Evolutionary conservation across 352 stramenopile species (phyloP).

Genomic region (Phytophthora brassicae): DNA sequence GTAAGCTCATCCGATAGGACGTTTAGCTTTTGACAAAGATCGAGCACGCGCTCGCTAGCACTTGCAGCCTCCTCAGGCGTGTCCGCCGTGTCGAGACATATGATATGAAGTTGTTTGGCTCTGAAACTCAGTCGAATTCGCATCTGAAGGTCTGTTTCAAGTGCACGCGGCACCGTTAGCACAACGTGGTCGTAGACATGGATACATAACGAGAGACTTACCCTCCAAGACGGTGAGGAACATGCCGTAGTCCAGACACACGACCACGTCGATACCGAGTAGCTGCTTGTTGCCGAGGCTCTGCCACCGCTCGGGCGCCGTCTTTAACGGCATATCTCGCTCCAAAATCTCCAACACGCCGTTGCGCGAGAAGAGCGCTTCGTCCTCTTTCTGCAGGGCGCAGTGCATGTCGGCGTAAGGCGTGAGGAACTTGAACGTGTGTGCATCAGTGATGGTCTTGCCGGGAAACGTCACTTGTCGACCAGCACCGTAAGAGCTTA

Average conservation of each 20-base stretch:
- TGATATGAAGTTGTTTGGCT: constrained; percentile 62
- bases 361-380: constrained; percentile 54
- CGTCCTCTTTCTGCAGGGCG: constrained; percentile 53
- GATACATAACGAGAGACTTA: constrained; percentile 24
- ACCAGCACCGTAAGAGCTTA: constrained; percentile 74
- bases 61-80: constrained; percentile 61
- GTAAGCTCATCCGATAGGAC: constrained; percentile 33
- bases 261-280: constrained; percentile 62
- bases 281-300: constrained; percentile 65
- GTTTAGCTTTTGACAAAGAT: constrained; percentile 55
- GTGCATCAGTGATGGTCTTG: constrained; percentile 28
- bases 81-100: constrained; percentile 81
- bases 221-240: constrained; percentile 76
- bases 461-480: constrained; percentile 64
- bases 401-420: constrained; percentile 67
- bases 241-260: constrained; percentile 84
- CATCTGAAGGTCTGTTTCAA: constrained; percentile 48
- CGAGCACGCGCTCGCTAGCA: constrained; percentile 50
- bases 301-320: constrained; percentile 75
- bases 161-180: constrained; percentile 1
- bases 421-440: constrained; percentile 70
- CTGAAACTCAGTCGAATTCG: constrained; percentile 50
- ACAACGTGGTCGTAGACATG: constrained; percentile 1
- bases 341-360: constrained; percentile 73
- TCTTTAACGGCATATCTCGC: constrained; percentile 73